Base-by-base conservation (phyloP, 345 rosid species). In the Brassica nigra region DNA sequence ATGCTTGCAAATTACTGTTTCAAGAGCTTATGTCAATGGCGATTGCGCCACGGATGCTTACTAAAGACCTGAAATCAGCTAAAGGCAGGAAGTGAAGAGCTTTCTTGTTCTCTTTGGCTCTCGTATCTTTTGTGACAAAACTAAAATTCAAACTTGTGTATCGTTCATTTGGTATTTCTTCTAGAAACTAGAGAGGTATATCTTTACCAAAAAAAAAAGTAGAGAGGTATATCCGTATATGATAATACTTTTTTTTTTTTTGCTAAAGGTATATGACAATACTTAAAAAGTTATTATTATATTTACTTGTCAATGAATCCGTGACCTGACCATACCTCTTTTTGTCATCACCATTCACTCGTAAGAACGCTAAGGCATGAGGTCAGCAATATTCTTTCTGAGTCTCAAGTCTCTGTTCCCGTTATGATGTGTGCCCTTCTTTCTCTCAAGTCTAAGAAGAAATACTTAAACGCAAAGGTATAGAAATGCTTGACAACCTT, bases 1-100 rank as follows among this genome's bases (percentile, higher is more conserved):
- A 93, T 55, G 97, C 99, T 10, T 95, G 99, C 78, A 95, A 95
- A 83, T 75, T 93, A 66, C 93, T 95, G 10, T 95, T 95, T 78
- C 99, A 95, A 85, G 99, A 95, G 87, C 95, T 95, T 37, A 93
- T 93, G 99, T 83, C 99, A 42, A 95, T 95, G 99, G 98, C 99
- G 14, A 95, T 95, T 72, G 96, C 99, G 3, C 98, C 99, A 1
- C 85, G 99, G 76, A 93, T 95, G 99, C 88, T 93, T 1, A 90
- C 94, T 0, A 95, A 89, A 83, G 91, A 89, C 10, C 39, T 85
- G 27, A 87, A 90, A 58, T 69, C 67, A 1, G 29, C 72, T 20
- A 91, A 90, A 77, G 87, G 86, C 23, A 91, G 90, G 91, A 86
- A 82, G 84, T 91, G 86, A 82, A 88, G 18, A 14, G 89, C 78